Evolutionary conservation across 371 early-diverging fungal genomes (phyloP).

Genomic region (Conidiobolus incongruus): DNA sequence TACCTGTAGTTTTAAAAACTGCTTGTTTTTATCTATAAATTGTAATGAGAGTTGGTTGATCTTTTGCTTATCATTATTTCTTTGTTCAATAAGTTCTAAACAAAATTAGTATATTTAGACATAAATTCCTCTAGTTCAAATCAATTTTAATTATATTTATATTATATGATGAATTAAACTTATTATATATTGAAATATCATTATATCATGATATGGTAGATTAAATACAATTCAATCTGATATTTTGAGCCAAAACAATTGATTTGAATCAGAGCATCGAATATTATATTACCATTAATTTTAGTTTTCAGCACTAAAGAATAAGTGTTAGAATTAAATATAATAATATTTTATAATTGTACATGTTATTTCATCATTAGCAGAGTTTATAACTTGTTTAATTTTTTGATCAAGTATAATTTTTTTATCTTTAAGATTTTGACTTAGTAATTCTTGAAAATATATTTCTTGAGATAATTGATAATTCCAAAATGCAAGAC

Average conservation of each 20-base stretch:
- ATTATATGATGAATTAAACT: too few species aligned
- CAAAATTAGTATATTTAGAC: too few species aligned
- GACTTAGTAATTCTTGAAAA: neutral
- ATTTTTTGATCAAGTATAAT: neutral
- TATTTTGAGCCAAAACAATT: too few species aligned
- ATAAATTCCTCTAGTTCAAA: too few species aligned
- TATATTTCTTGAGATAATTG: neutral
- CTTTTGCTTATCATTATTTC: neutral
- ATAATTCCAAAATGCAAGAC: constrained; percentile 1
- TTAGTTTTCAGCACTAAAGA: neutral
- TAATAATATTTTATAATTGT: neutral
- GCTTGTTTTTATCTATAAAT: neutral
- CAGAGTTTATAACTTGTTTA: neutral
- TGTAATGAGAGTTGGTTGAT: neutral
- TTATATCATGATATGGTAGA: too few species aligned
- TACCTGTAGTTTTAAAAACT: constrained; percentile 1
- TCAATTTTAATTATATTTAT: too few species aligned
- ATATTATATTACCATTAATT: neutral
- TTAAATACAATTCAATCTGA: too few species aligned
- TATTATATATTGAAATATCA: too few species aligned
- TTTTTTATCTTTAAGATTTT: neutral
- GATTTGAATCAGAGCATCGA: too few species aligned
- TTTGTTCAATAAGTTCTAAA: neutral
- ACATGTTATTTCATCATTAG: neutral
- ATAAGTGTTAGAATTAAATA: neutral